Evolutionary conservation across 345 rosid species (phyloP), one percentile per base, ranked within the genome.

Genomic region (Triadica sebifera): DNA sequence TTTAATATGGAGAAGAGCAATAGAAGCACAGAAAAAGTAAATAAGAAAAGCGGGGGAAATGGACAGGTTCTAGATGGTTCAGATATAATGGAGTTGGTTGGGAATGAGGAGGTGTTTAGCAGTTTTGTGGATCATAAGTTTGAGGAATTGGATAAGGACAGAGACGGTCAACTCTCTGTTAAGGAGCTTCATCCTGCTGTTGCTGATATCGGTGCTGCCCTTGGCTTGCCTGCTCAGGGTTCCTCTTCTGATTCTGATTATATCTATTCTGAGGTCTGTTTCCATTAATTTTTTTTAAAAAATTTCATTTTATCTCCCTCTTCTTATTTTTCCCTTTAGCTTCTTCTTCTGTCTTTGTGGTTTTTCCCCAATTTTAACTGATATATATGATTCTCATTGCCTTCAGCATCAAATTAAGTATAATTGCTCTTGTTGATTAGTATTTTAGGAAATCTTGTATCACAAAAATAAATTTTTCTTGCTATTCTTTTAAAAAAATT

Each of bases 121-220:
- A 84, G 66, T 65, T 95, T 89, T 83, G 93, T 93, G 8, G 94
- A 91, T 29, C 86, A 93, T 73, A 93, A 95, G 92, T 93, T 95
- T 70, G 74, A 87, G 22, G 89, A 89, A 74, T 85, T 95, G 15
- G 96, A 95, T 56, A 85, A 61, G 37, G 98, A 93, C 82, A 83
- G 71, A 50, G 98, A 95, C 79, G 96, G 97, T 57, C 82, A 84
- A 64, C 93, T 91, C 71, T 93, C 99, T 11, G 86, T 95, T 77
- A 88, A 82, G 46, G 98, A 95, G 78, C 87, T 95, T 57, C 81
- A 91, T 55, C 99, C 99, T 19, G 98, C 94, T 81, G 97, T 95
- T 77, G 94, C 93, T 72, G 97, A 93, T 81, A 89, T 90, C 71
- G 97, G 98, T 60, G 94, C 94, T 49, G 96, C 93, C 12, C 92